phyloP scores from a whole-genome alignment of 345 rosid genomes.

The Zanthoxylum bungeanum region DNA sequence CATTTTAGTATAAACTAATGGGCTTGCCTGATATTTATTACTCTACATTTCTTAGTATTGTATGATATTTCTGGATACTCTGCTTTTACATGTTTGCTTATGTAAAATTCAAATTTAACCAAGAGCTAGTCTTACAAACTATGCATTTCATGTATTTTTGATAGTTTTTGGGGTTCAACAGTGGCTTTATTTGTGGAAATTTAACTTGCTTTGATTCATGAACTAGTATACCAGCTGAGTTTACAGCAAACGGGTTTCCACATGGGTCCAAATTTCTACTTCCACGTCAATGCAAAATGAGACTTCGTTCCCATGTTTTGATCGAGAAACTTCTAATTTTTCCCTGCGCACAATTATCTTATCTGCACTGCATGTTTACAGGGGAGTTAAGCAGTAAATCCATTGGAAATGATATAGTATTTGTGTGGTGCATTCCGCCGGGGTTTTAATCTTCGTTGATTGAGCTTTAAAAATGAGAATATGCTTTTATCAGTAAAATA shows the following conservation, averaged over 20 bases:
- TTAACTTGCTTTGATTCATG: not conserved
- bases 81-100: not conserved
- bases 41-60: not conserved
- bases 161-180: not conserved
- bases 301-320: not conserved
- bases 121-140: not conserved
- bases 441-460: not conserved
- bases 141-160: not conserved
- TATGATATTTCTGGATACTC: not conserved
- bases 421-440: not conserved
- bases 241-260: not conserved
- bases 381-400: not conserved
- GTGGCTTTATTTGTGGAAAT: not conserved
- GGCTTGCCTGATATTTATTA: not conserved
- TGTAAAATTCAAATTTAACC: not conserved
- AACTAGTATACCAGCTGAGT: not conserved
- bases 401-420: not conserved
- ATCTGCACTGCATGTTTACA: not conserved
- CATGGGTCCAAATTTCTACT: not conserved
- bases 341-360: not conserved
- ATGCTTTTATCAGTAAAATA: not conserved
- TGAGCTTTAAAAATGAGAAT: not conserved
- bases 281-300: conserved; percentile 1
- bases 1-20: not conserved
- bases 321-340: not conserved